Conservation (phyloP, 441 rosid species). For the Breynia disticha region DNA sequence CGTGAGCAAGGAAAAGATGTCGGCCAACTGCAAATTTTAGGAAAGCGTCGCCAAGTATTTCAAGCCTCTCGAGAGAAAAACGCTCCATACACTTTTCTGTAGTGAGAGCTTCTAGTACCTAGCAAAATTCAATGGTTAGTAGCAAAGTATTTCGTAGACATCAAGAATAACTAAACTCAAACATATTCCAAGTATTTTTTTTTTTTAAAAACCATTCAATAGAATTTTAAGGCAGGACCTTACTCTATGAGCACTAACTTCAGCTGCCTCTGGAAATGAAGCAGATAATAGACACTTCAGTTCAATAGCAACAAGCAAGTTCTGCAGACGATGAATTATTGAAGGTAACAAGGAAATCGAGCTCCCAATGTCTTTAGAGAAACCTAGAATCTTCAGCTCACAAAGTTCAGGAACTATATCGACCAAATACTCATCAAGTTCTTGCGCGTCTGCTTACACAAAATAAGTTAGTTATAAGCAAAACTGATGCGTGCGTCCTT, state of each 20-base stretch:
- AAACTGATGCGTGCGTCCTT: neutral
- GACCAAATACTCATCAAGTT: conserved; percentile 67
- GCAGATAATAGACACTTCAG: conserved; percentile 56
- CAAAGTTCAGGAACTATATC: conserved; percentile 88
- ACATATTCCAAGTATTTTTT: too few relatives aligned
- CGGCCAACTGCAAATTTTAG: conserved; percentile 88
- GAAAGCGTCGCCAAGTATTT: conserved; percentile 88
- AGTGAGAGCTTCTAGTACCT: conserved; percentile 94
- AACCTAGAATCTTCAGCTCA: conserved; percentile 77
- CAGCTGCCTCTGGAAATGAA: conserved; percentile 66
- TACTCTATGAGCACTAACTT: conserved; percentile 69
- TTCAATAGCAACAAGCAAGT: conserved; percentile 90
- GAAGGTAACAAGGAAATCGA: conserved; percentile 88
- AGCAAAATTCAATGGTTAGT: conserved; percentile 18
- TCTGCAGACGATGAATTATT: conserved; percentile 84
- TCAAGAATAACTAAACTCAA: too few relatives aligned
- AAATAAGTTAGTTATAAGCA: neutral
- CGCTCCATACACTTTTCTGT: conserved; percentile 98
- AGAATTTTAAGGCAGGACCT: conserved; percentile 6
- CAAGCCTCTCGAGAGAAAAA: conserved; percentile 92
- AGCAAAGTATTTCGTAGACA: conserved; percentile 10
- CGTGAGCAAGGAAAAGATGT: conserved; percentile 67
- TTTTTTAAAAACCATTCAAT: too few relatives aligned
- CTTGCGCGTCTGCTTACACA: conserved; percentile 49
- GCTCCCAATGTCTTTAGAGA: conserved; percentile 91